Evolutionary conservation across 164 flowering plant species (phyloP).

Genomic region (Vitis riparia): DNA sequence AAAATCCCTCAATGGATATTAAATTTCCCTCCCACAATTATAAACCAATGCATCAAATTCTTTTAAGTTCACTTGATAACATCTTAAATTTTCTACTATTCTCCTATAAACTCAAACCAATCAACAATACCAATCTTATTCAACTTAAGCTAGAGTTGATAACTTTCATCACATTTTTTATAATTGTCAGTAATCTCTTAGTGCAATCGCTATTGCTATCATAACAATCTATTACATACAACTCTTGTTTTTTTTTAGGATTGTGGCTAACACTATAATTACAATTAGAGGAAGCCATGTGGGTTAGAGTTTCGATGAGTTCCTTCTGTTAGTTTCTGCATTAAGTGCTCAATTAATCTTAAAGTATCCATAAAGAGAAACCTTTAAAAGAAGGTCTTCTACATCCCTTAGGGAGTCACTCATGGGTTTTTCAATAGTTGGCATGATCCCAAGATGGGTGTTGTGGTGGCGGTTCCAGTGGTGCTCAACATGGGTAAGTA

Average conservation of each 20-base stretch:
- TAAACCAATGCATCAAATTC: slow-evolving; percentile 73
- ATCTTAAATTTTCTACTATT: slow-evolving; percentile 39
- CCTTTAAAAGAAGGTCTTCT: slow-evolving; percentile 68
- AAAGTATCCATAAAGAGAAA: slow-evolving; percentile 65
- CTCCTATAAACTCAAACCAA: slow-evolving; percentile 57
- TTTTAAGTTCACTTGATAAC: slow-evolving; percentile 40
- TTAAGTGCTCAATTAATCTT: slow-evolving; percentile 57
- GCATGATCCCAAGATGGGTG: slow-evolving; percentile 45
- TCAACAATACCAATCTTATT: slow-evolving; percentile 54
- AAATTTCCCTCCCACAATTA: slow-evolving; percentile 70
- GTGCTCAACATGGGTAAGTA: slow-evolving; percentile 69
- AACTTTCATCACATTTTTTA: slow-evolving; percentile 43
- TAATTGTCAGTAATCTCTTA: slow-evolving; percentile 26
- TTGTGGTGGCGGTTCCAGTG: slow-evolving; percentile 69
- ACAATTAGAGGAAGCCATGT: slow-evolving; percentile 26
- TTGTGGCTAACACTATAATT: slow-evolving; percentile 23
- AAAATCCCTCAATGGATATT: slow-evolving; percentile 64
- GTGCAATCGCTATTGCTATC: slow-evolving; percentile 27
- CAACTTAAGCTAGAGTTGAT: slow-evolving; percentile 25
- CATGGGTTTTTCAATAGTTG: slow-evolving; percentile 63
- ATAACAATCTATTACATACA: slow-evolving; percentile 62
- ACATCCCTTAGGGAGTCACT: slow-evolving; percentile 75
- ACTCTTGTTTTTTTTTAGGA: slow-evolving; percentile 62
- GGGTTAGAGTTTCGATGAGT: slow-evolving; percentile 51
- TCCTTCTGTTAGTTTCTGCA: slow-evolving; percentile 45